Evolutionary conservation across 2,329 filamentous ascomycete species (phyloP), one percentile per base, ranked within the genome.

Genomic region (Falciphora oryzae): DNA sequence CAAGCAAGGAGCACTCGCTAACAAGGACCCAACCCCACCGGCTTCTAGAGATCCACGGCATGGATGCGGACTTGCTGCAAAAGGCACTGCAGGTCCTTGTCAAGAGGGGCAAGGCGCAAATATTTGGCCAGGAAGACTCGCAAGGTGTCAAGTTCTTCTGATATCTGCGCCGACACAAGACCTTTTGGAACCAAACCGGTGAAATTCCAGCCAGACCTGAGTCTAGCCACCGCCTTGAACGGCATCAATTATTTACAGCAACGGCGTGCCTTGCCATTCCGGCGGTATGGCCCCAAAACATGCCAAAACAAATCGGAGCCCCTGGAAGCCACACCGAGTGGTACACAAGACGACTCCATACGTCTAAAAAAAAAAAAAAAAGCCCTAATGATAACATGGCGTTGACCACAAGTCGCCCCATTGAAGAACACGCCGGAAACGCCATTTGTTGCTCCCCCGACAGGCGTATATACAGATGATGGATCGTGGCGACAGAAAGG

Each of bases 101-200:
- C 50, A 97, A 96, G 82, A 85, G 89, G 67, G 93, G 93, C 70
- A 96, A 91, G 78, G 94, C 93, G 18, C 94, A 98, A 76, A 87
- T 98, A 31, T 98, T 99, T 78, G 94, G 94, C 44, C 85, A 87
- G 64, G 93, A 94, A 71, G 92, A 94, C 74, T 90, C 91, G 66
- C 87, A 91, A 72, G 95, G 95, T 71, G 92, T 98, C 69, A 99
- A 99, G 80, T 98, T 99, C 80, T 98, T 98, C 75, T 97, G 57
- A 63, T 8, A 16, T 57, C 14, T 53, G 32, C 59, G 27, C 32
- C 38, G 6, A 6, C 16, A 44, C 14, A 22, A n/a, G n/a, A n/a
- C 50, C 50, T 35, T 63, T 59, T 29, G 32, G 44, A 25, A 60
- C 25, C 60, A n/a, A n/a, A 1, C 38, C 38, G 7, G 38, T 44